Evolutionary conservation across 768 basidiomycete genomes (phyloP), one percentile per base, ranked within the genome.

Genomic region (Mycena leptocephala): DNA sequence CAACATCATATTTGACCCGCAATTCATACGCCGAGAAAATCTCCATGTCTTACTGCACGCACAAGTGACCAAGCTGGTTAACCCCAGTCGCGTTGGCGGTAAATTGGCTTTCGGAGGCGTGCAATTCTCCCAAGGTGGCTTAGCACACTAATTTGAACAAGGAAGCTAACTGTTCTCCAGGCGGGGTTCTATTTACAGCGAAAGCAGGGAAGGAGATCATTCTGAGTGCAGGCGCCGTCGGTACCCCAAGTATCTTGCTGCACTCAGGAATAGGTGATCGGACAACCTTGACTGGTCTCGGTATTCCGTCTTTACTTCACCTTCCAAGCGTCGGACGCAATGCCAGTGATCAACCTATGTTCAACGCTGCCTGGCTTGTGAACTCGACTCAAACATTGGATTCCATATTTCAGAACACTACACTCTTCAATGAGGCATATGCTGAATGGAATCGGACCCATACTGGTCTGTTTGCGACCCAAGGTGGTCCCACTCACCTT

Each of bases 241-340:
- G 81, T 16, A 83, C 83, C 2, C 80, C 83, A 16, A 76, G 75
- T 18, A 81, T 84, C 10, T 66, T 84, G 8, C 39, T 83, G 67
- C 75, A 78, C 24, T 83, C 83, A 13, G 83, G 83, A n/a, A 84
- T 85, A n/a, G 83, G 84, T 10, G 77, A n/a, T 43, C n/a, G n/a
- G n/a, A n/a, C n/a, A n/a, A n/a, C n/a, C n/a, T n/a, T n/a, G n/a
- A n/a, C n/a, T n/a, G n/a, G n/a, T n/a, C n/a, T n/a, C n/a, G n/a
- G n/a, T n/a, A n/a, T n/a, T n/a, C n/a, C n/a, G n/a, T n/a, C n/a
- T n/a, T n/a, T n/a, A n/a, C n/a, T n/a, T n/a, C n/a, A 82, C 43
- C 61, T 79, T 22, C 82, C 82, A 2, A 59, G 63, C 68, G 82
- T 83, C 26, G 81, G 82, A 32, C 64, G 30, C 5, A 65, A 65